Evolutionary conservation across 2,329 filamentous ascomycete species (phyloP).

Genomic region (Talaromyces sp.): DNA sequence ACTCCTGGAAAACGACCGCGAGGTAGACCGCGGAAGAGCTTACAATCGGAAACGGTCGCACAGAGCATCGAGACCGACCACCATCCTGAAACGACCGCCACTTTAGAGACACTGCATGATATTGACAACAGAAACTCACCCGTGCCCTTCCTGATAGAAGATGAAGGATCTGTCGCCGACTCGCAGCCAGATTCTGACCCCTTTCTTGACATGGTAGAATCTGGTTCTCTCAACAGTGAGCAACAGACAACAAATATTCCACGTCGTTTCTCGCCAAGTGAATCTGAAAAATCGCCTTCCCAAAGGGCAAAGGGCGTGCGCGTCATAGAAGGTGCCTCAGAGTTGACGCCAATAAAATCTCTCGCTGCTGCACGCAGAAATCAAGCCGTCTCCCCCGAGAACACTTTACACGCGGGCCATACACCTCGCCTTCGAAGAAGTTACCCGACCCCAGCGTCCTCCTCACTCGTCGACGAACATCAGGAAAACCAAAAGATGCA

Average conservation of each 20-base stretch:
- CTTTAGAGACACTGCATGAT: constrained; percentile 20
- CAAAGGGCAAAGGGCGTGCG: background rate
- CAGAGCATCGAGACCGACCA: constrained; percentile 16
- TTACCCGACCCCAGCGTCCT: constrained; percentile 38
- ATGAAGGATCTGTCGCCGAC: constrained; percentile 9
- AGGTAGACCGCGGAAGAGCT: constrained; percentile 35
- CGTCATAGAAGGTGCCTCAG: background rate
- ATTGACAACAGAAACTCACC: constrained; percentile 22
- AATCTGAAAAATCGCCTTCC: background rate
- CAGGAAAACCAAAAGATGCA: constrained; percentile 9
- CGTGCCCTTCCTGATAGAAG: constrained; percentile 7
- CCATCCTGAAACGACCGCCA: constrained; percentile 13
- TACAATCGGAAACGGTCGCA: constrained; percentile 17
- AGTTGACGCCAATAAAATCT: constrained; percentile 27
- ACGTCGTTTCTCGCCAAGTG: background rate
- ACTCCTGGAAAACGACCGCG: constrained; percentile 29
- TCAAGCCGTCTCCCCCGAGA: constrained; percentile 25
- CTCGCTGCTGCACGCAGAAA: constrained; percentile 25
- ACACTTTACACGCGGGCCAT: constrained; percentile 28
- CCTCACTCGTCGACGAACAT: constrained; percentile 34
- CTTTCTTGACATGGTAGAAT: constrained; percentile 14
- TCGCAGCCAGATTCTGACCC: constrained; percentile 13
- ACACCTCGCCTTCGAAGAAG: constrained; percentile 27
- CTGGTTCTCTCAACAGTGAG: constrained; percentile 9
- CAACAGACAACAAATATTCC: background rate